phyloP scores from a whole-genome alignment of 2,329 filamentous ascomycete genomes.

The Ophiocordyceps robertsii region DNA sequence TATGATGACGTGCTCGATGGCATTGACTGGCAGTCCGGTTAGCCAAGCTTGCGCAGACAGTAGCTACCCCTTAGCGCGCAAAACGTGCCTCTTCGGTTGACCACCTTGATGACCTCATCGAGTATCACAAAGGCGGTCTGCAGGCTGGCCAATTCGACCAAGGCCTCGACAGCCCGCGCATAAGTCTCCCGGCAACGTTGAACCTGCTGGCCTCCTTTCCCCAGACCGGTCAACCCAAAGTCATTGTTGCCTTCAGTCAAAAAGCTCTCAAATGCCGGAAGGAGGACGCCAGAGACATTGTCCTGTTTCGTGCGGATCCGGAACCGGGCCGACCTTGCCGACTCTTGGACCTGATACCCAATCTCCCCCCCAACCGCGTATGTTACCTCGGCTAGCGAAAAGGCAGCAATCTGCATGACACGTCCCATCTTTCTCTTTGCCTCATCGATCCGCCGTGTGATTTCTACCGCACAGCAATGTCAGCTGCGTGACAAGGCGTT shows the following conservation, averaged over 20 bases:
- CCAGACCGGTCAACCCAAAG: slow-evolving; percentile 88
- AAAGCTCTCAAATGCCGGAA: slow-evolving; percentile 89
- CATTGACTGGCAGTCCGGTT: slow-evolving; percentile 52
- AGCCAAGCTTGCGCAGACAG: slow-evolving; percentile 7
- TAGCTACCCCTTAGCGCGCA: slow-evolving; percentile 9
- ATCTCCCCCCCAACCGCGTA: slow-evolving; percentile 95
- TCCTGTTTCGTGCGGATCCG: slow-evolving; percentile 90
- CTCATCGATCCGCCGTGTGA: slow-evolving; percentile 93
- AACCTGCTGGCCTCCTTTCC: slow-evolving; percentile 95
- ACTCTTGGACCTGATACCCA: slow-evolving; percentile 94
- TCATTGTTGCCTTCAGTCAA: slow-evolving; percentile 83
- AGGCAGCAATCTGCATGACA: slow-evolving; percentile 98
- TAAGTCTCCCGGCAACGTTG: slow-evolving; percentile 93
- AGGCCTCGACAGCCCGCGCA: slow-evolving; percentile 83
- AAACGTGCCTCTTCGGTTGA: slow-evolving; percentile 71
- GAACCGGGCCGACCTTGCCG: slow-evolving; percentile 84
- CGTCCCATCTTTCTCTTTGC: slow-evolving; percentile 98
- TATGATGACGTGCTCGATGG: slow-evolving; percentile 94
- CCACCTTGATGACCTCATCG: slow-evolving; percentile 98
- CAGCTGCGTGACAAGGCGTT: slow-evolving; percentile 1
- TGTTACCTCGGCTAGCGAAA: slow-evolving; percentile 92
- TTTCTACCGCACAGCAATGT: slow-evolving; percentile 43
- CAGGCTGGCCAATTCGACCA: slow-evolving; percentile 87
- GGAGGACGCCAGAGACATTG: slow-evolving; percentile 92
- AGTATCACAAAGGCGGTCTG: slow-evolving; percentile 97